Evolutionary conservation across 306 rosid species (phyloP), one percentile per base, ranked within the genome.

Genomic region (Lathyrus aphaca): DNA sequence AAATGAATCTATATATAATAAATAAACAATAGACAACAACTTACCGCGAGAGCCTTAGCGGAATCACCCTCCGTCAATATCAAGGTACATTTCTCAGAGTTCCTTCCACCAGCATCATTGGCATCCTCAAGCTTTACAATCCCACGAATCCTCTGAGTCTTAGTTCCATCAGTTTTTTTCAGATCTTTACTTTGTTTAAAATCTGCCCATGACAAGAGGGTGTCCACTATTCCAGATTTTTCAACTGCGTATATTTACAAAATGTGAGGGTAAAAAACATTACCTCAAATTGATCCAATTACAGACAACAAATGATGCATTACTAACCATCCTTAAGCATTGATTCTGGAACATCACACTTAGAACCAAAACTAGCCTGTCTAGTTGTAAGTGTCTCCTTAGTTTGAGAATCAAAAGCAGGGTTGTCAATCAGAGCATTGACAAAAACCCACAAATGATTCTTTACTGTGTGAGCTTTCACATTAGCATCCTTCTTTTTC

Each of bases 11-110:
- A 21, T 21, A 21, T 23, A 23, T 3, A 23, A 21, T 9, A 10
- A 42, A 42, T 42, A 46, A 16, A 55, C 11, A 25, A 27, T 56
- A 25, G 65, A 54, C 17, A 29, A 63, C 11, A 49, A 80, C 97
- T 78, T 81, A 90, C 98, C 2, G 97, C 97, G 74, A 94, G 97
- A 58, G 98, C 97, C 82, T 94, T 90, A 0, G 97, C 98, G 7
- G 98, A 94, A 79, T 94, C 98, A 70, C 98, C 98, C 77, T 90
- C 95, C 0, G 97, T 94, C 81, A 94, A 79, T 72, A 94, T 90
- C 94, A 90, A 80, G 50, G 98, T 94, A 75, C 98, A 94, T 67
- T 82, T 82, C 0, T 90, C 97, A 1, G 98, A 94, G 72, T 90
- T 84, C 75, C 63, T 90, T 49, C 97, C 89, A 43, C 98, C 97